Evolutionary conservation across 2,329 filamentous ascomycete genomes (phyloP), one percentile per base, ranked within the genome.

Genomic region (Anthostomella pinea): DNA sequence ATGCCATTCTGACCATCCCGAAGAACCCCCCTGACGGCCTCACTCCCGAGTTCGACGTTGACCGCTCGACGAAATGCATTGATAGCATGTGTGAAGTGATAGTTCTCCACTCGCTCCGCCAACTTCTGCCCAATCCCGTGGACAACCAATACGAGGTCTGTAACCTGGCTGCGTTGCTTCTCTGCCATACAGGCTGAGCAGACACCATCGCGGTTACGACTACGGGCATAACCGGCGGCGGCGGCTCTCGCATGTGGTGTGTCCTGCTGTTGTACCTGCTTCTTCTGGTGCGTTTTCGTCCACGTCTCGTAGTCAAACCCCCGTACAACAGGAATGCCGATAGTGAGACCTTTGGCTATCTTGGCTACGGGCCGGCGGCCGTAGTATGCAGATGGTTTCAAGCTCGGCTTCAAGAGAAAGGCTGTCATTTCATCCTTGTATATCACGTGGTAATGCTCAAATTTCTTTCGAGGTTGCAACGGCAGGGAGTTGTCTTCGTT

Each of bases 81-180:
- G 58, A 97, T 91, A 5, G 89, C 87, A 60, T 97, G 91, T 0
- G 93, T 98, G 54, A 98, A 98, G 60, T 97, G 88, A 53, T 90
- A 98, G 52, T 88, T 95, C 62, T 97, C 91, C 43, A 97, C 87
- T 9, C 90, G 76, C 59, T 98, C 89, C 0, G 90, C 94, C 32
- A 97, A 75, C 60, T 98, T 97, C 60, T 98, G 93, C 0, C 93
- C 93, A 46, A 98, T 97, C 2, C 93, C 93, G 55, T 98, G 93
- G 27, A 93, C 86, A 8, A 97, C 87, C 4, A 98, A 72, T 2
- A 97, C 78, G 6, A 98, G 70, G 56, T 98, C 93, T 1, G 85
- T 91, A 5, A 95, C 86, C 43, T 81, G 79, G 2, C 81, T 81
- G 18, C 72, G 71, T 26, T 77, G 69, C 57, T 80, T 73, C 58